Base-by-base conservation (phyloP, 306 rosid species). In the Canavalia ensiformis region DNA sequence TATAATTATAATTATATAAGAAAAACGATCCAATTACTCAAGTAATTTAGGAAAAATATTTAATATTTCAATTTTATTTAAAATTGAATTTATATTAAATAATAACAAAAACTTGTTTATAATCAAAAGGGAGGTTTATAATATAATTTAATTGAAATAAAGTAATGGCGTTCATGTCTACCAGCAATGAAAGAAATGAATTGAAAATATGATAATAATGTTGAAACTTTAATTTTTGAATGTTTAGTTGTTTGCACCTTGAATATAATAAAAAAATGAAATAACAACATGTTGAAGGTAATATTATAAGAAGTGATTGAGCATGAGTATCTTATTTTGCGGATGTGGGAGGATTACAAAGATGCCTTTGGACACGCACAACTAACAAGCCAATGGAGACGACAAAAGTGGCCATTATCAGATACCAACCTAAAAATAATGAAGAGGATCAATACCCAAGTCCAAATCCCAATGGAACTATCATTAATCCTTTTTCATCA, bases 401-500 rank as follows among this genome's bases (percentile, higher is more conserved):
- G 87, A 87, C 87, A 83, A 84, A 75, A 72, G 69, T 80, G 31
- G 6, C 76, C 75, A 86, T 75, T 77, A 87, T 71, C 71, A 49
- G 47, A 57, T 68, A 50, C 58, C 1, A 79, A 72, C 68, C 68
- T 78, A 68, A 82, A 2, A 79, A 62, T 68, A 60, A 82, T 78
- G 42, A 83, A 59, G 55, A 80, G 72, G 29, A 52, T 64, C 75
- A 55, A 69, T 42, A n/a, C 87, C 56, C 47, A 81, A 44, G 12
- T 87, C 81, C 86, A 81, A 84, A 87, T 87, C 90, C 90, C 84
- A 45, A 84, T 72, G 81, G 34, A 83, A 78, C 83, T 60, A 47
- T 75, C 76, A 30, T 58, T 69, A 46, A 31, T 79, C 52, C 70
- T 11, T 64, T 81, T 75, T 57, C 62, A 76, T 79, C 84, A 82